Evolutionary conservation across 768 basidiomycete species (phyloP).

Genomic region (Pisolithus orientalis): DNA sequence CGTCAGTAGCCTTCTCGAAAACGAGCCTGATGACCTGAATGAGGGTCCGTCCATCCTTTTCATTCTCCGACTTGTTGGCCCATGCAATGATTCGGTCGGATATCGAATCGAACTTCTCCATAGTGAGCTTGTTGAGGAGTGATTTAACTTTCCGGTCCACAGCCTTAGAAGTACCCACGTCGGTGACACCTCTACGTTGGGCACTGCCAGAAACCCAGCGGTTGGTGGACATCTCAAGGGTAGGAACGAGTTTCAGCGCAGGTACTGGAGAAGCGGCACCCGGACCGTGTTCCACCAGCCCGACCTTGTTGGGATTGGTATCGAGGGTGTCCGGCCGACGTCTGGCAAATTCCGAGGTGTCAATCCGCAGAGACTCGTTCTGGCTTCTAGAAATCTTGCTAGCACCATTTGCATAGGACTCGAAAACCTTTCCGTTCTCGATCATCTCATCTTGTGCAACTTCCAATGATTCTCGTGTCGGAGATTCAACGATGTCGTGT

Average conservation of each 20-base stretch:
- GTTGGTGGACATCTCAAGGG: constrained; percentile 74
- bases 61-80: constrained; percentile 90
- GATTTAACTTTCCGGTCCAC: constrained; percentile 92
- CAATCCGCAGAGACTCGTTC: constrained; percentile 60
- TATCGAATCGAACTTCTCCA: constrained; percentile 95
- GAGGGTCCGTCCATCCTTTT: constrained; percentile 89
- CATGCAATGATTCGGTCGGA: constrained; percentile 91
- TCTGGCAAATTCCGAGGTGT: constrained; percentile 41
- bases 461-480: constrained; percentile 42
- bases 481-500: constrained; percentile 28
- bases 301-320: constrained; percentile 47
- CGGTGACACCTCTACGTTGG: constrained; percentile 39
- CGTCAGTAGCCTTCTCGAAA: constrained; percentile 96
- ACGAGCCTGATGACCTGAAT: constrained; percentile 95
- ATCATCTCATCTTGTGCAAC: constrained; percentile 33
- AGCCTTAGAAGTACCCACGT: constrained; percentile 70
- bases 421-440: constrained; percentile 25
- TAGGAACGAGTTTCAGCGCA: constrained; percentile 61
- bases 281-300: constrained; percentile 28
- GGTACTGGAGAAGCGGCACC: constrained; percentile 24
- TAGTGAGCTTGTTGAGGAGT: constrained; percentile 91
- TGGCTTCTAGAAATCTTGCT: constrained; percentile 26
- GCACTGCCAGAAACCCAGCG: constrained; percentile 60
- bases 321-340: constrained; percentile 71
- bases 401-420: constrained; percentile 26